These are phyloP conservation scores for Eucalyptus regnans DNA, from an alignment of 345 rosid species.

Conservation along the genomic window DNA sequence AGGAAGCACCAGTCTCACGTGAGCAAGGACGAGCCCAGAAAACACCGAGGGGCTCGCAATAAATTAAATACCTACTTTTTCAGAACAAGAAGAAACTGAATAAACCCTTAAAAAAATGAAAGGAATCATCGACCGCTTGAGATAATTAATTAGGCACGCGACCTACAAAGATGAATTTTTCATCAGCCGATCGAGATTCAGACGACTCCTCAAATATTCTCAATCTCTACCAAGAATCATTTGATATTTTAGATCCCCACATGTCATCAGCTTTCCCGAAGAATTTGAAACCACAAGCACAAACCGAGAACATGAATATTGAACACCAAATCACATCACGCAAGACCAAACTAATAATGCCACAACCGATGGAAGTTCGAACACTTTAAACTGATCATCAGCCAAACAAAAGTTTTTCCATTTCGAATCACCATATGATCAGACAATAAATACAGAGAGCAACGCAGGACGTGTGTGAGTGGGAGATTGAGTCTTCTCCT, in stretches of 20 bases:
- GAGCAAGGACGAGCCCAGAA: not conserved
- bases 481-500: not conserved
- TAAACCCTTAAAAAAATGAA: not conserved
- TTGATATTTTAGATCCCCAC: not conserved
- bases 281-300: not conserved
- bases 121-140: not conserved
- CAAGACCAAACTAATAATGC: not conserved
- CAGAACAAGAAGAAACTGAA: not conserved
- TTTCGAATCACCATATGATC: not conserved
- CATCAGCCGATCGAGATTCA: not conserved
- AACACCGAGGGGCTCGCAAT: not conserved
- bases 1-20: not conserved
- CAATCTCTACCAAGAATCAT: not conserved
- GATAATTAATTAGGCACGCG: not conserved
- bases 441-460: not conserved
- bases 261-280: not conserved
- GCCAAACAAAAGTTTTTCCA: not conserved
- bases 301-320: not conserved
- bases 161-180: not conserved
- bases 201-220: not conserved
- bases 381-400: not conserved
- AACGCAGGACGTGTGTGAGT: not conserved
- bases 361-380: not conserved
- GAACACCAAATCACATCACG: not conserved
- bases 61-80: not conserved